Evolutionary conservation across 176 grass and related monocot genomes (phyloP), one percentile per base, ranked within the genome.

Genomic region (Juncus effusus): DNA sequence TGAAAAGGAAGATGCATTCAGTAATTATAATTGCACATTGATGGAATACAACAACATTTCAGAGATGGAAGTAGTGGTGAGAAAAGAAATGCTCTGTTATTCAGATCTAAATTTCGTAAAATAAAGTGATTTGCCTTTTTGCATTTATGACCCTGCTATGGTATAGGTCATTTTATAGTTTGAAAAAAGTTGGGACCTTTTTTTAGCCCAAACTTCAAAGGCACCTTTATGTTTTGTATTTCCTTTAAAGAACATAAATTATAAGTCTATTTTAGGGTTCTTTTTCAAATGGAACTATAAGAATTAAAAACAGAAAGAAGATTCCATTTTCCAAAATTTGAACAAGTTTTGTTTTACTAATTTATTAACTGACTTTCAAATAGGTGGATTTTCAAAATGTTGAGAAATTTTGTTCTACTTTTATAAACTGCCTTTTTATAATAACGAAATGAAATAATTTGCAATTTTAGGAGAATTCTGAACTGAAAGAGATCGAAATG

Each of bases 401-500:
- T 8, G 13, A 28, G 71, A 44, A 13, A 16, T 42, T 13, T 57
- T 63, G 50, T 13, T 60, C 1, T 53, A 7, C 3, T 54, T 47
- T 60, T 59, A 54, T 13, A 15, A 81, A 45, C 7, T 4, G 0
- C 8, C 49, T 67, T 51, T 65, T 3, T 67, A 6, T 3, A 52
- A 54, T 40, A n/a, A 10, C 42, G 13, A 64, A 39, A 57, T 57
- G 12, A 36, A 64, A 10, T 13, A 40, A 56, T 60, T 44, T 41
- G 36, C 19, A 6, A 57, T 60, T 84, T 69, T 59, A 91, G 93
- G 86, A 77, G 54, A 83, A 36, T 13, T 76, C 58, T 54, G 91
- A 81, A 36, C 62, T 83, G 0, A 76, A 91, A 58, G 87, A 90
- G 15, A 91, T 90, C 4, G 93, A 91, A 62, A 96, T 96, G 87